Percentiles rank a stretch among this genome's conserved stretches.
Conservation (phyloP, 2,329 filamentous ascomycete genomes). For the Talaromyces sp. region DNA sequence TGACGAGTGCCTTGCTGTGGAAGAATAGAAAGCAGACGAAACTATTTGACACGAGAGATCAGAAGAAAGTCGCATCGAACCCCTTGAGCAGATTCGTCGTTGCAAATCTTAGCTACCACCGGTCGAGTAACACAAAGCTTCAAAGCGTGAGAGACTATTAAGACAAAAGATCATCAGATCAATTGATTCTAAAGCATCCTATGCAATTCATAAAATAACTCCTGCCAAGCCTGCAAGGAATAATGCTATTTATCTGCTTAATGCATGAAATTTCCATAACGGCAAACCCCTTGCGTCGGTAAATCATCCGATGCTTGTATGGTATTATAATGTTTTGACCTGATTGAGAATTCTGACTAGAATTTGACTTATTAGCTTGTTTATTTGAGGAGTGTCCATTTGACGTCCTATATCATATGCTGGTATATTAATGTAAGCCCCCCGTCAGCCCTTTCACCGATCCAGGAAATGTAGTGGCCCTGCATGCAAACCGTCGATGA, state of each 20-base stretch:
- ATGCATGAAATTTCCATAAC: constrained; percentile 1
- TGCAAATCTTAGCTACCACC: not conserved
- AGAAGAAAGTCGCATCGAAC: no score
- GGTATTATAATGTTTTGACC: no score
- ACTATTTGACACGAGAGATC: not conserved
- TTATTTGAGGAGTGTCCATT: not conserved
- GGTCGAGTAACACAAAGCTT: not conserved
- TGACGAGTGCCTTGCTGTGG: not conserved
- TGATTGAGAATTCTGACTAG: not conserved
- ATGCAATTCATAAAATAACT: not conserved
- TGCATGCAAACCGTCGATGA: not conserved
- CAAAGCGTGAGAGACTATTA: not conserved
- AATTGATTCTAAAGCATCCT: not conserved
- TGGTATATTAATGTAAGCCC: not conserved
- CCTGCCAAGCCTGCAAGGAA: constrained; percentile 19
- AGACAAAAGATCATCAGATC: not conserved
- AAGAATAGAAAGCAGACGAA: not conserved
- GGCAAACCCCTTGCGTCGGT: constrained; percentile 16
- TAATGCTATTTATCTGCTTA: not conserved
- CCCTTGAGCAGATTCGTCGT: not conserved
- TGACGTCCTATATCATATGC: not conserved
- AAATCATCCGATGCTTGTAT: not conserved
- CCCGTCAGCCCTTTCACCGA: not conserved
- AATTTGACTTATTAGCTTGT: not conserved
- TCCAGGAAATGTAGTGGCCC: not conserved